Evolutionary conservation across 2,329 filamentous ascomycete species (phyloP).

Genomic region (Botrytis galanthina): DNA sequence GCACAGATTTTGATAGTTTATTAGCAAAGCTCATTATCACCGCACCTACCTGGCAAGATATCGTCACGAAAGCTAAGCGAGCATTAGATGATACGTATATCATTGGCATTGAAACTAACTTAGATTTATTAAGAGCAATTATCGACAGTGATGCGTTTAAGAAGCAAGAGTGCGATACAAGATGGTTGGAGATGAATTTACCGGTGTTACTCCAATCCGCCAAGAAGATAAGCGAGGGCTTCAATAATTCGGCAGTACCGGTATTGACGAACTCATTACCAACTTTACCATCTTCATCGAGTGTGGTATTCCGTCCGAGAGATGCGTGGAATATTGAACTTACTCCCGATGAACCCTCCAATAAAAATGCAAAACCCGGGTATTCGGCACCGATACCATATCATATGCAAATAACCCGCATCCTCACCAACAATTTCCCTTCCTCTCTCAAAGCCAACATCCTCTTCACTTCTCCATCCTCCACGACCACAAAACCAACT

Average conservation of each 20-base stretch:
- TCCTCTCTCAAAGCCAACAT: constrained; percentile 47
- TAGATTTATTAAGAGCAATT: constrained; percentile 54
- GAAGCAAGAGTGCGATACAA: constrained; percentile 49
- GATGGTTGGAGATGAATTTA: constrained; percentile 56
- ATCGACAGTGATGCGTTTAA: constrained; percentile 51
- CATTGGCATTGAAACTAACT: constrained; percentile 57
- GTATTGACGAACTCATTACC: constrained; percentile 28
- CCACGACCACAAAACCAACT: constrained; percentile 49
- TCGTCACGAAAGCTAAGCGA: constrained; percentile 52
- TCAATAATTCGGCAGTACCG: constrained; percentile 34
- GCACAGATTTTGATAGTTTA: constrained; percentile 49
- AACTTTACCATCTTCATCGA: constrained; percentile 39
- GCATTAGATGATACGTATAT: constrained; percentile 56
- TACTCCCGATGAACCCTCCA: constrained; percentile 35
- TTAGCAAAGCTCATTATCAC: constrained; percentile 48
- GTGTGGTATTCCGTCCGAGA: constrained; percentile 54
- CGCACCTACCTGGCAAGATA: constrained; percentile 49
- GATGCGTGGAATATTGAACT: constrained; percentile 57
- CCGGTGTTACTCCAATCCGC: constrained; percentile 36
- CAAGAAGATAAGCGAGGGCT: constrained; percentile 31
- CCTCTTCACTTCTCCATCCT: constrained; percentile 54
- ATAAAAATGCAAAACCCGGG: constrained; percentile 20
- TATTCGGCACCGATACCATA: constrained; percentile 39
- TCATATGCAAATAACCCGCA: constrained; percentile 52
- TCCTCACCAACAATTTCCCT: constrained; percentile 40